Base-by-base conservation (phyloP, 192 early-diverging fungal genomes). In the Backusella westeae region DNA sequence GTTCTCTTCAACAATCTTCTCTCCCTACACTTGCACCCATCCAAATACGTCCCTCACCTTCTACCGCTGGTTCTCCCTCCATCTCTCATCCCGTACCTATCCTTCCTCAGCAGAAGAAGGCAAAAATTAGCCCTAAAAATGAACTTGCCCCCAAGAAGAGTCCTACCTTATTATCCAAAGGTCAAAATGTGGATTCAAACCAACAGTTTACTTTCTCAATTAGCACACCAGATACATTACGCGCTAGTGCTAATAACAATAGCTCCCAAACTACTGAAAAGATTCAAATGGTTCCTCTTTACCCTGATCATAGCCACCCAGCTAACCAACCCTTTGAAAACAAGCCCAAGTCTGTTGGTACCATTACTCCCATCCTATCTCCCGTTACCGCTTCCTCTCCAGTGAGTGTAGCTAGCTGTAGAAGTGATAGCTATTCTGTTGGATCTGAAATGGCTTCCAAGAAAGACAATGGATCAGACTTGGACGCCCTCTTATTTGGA, bases 191-290 rank as follows among this genome's bases (percentile, higher is more conserved):
- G 6, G 66, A 67, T 35, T 69, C 68, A 32, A 34, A 10, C 29
- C 74, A 75, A 41, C 32, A 65, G 26, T 70, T 76, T 53, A 76
- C 67, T 36, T 76, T 76, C 32, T 70, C 75, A 19, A 76, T 76
- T 39, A 76, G 42, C 1, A 76, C 75, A 53, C 75, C 75, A 1
- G 75, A 21, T 56, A 69, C 75, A 17, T 52, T 76, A 23, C 35
- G 49, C 0, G 75, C 67, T n/a, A 35, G 49, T 23, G 19, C 32
- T 23, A 36, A 14, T 10, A 76, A 56, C 15, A 9, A 2, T 8
- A 21, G 0, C 35, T 32, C 19, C 21, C 72, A 38, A 14, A 69
- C 23, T 35, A 23, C 3, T 15, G 72, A 73, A 56, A 6, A 14
- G 1, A 76, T 76, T 17, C 44, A 69, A 26, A 21, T 69, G 19